These are phyloP conservation scores for Kalaharituber pfeilii DNA, from an alignment of 2,329 filamentous ascomycete species.

Conservation along the genomic window DNA sequence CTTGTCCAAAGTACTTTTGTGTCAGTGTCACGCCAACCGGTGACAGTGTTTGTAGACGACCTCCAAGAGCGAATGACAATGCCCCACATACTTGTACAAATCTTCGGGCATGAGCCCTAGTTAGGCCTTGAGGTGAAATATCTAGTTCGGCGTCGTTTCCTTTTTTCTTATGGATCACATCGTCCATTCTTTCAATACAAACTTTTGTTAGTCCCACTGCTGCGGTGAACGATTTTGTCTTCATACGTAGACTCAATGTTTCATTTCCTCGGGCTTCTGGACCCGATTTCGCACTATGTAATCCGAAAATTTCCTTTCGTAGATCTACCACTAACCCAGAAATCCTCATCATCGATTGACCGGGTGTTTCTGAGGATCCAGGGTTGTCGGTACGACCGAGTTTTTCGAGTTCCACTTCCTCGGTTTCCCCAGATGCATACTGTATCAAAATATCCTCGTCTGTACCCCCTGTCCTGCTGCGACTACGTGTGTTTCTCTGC, in stretches of 20 bases:
- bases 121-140: conserved; percentile 40
- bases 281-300: not conserved
- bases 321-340: conserved; percentile 12
- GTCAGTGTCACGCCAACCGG: conserved; percentile 5
- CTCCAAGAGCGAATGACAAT: conserved; percentile 39
- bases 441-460: not conserved
- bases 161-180: conserved; percentile 28
- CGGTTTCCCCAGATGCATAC: not conserved
- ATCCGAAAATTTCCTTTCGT: conserved; percentile 13
- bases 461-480: not conserved
- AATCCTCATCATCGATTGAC: conserved; percentile 7
- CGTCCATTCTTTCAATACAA: conserved; percentile 39
- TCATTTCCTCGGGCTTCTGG: not conserved
- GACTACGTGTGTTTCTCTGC: not conserved
- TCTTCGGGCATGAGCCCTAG: conserved; percentile 39
- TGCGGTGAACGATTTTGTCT: conserved; percentile 27
- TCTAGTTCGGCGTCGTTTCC: conserved; percentile 22
- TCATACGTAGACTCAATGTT: conserved; percentile 4
- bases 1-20: not conserved
- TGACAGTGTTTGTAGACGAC: conserved; percentile 26
- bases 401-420: not conserved
- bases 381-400: not conserved
- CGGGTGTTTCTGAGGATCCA: conserved; percentile 1
- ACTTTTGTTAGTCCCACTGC: conserved; percentile 31
- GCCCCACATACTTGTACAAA: conserved; percentile 47